phyloP scores from a whole-genome alignment of 106 monocot species.

The Dendrobium nobile region DNA sequence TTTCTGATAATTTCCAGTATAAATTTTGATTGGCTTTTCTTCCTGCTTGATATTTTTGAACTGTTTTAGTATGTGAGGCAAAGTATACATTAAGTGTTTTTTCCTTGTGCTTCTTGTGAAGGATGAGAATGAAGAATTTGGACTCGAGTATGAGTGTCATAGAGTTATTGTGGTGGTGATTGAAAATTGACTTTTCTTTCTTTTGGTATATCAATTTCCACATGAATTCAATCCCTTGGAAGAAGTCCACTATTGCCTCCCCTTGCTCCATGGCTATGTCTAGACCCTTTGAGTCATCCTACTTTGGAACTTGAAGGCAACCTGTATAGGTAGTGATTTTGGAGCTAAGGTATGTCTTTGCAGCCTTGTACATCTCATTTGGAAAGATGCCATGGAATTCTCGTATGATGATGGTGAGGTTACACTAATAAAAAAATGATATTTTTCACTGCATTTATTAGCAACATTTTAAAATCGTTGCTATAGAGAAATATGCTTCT shows the following conservation, averaged over 20 bases:
- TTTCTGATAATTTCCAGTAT: background rate
- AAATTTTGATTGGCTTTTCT: conserved; percentile 1
- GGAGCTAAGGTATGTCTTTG: conserved; percentile 14
- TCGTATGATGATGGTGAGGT: no score
- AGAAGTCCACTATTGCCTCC: background rate
- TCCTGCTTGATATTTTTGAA: conserved; percentile 4
- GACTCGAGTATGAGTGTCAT: background rate
- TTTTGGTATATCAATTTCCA: background rate
- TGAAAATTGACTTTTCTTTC: background rate
- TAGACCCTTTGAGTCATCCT: background rate
- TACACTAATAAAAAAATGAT: no score
- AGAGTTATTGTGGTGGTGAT: background rate
- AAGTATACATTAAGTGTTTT: conserved; percentile 7
- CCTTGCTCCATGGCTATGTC: background rate
- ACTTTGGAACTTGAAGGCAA: conserved; percentile 16
- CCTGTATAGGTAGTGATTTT: background rate
- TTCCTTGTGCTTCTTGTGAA: conserved; percentile 21
- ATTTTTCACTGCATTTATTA: no score
- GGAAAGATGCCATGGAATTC: background rate
- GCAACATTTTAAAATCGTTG: no score
- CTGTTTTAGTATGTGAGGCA: conserved; percentile 10
- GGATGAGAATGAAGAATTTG: conserved; percentile 11
- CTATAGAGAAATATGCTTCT: background rate
- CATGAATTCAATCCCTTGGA: background rate
- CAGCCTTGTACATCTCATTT: conserved; percentile 22